These are phyloP conservation scores for Nannochloropsis granulata DNA, from an alignment of 108 stramenopile genomes.

Conservation along the genomic window DNA sequence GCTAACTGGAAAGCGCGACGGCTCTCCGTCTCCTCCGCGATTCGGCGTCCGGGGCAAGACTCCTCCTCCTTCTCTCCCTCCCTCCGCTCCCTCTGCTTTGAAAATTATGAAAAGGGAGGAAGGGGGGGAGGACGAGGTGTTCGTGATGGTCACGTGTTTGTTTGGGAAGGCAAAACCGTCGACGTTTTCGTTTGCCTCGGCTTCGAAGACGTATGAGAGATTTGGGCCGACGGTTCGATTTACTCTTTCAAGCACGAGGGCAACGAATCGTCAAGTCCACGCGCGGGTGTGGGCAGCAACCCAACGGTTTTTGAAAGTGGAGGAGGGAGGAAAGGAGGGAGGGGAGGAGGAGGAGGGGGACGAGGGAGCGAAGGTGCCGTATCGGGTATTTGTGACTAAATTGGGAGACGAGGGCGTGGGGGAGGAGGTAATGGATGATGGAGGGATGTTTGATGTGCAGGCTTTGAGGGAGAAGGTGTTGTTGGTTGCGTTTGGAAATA, in stretches of 20 bases:
- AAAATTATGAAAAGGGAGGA: not conserved
- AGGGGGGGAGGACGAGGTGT: not conserved
- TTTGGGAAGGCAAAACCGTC: not conserved
- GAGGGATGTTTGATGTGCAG: not conserved
- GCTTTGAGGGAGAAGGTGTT: not conserved
- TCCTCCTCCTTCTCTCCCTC: too few species aligned
- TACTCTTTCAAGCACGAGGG: not conserved
- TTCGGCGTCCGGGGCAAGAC: not conserved
- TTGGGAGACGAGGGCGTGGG: not conserved
- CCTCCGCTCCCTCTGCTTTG: not conserved
- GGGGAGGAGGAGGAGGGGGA: not conserved
- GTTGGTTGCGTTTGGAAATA: not conserved
- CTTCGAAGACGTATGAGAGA: not conserved
- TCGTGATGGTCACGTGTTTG: not conserved
- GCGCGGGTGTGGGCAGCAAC: not conserved
- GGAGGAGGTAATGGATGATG: not conserved
- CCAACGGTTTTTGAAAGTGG: not conserved
- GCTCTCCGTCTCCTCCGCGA: not conserved
- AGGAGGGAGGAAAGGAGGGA: not conserved
- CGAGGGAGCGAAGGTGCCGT: not conserved
- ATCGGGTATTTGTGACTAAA: not conserved
- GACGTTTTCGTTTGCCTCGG: not conserved
- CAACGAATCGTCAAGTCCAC: not conserved
- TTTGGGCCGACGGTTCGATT: not conserved
- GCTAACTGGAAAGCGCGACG: not conserved